Evolutionary conservation across 805 yeast species (phyloP), one percentile per base, ranked within the genome.

Genomic region (Candida oleophila): DNA sequence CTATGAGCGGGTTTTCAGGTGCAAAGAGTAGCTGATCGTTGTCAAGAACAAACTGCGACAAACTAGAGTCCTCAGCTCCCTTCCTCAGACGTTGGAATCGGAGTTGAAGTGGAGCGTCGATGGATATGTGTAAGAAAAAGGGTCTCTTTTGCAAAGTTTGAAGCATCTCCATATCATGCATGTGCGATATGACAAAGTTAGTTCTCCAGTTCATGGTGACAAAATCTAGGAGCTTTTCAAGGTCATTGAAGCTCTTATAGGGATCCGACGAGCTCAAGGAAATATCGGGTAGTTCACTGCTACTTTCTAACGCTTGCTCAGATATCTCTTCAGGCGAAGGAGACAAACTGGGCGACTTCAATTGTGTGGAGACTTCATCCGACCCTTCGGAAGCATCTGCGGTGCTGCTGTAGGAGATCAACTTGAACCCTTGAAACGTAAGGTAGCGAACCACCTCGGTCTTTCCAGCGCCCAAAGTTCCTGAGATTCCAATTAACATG

Each of bases 401-500:
- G 22, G 30, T 28, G 40, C 21, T 30, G 18, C 14, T 36, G 40
- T 22, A 47, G 11, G 54, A 41, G 18, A 68, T 51, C n/a, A 59
- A 51, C 47, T 59, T 57, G 64, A 83, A 84, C 15, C 85, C 87
- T 48, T 77, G 81, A 40, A 65, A 65, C 2, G 71, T 66, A 42
- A 87, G 66, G 58, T 81, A 85, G 38, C 79, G 64, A 1, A 82
- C 82, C 1, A 84, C 81, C 48, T 81, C 84, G 2, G 81, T 72
- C 54, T 83, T 81, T 1, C 95, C 95, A 14, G 90, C 75, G 38
- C 82, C 73, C 0, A 76, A 56, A 0, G 89, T 77, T 0, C 95
- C 96, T 0, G 91, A 80, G 3, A 87, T 72, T 2, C 92, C 94
- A 20, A 87, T 77, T 37, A 88, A 71, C 95, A 87, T 87, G 18